Evolutionary conservation across 2,329 filamentous ascomycete genomes (phyloP).

Genomic region (Grosmannia serpens): DNA sequence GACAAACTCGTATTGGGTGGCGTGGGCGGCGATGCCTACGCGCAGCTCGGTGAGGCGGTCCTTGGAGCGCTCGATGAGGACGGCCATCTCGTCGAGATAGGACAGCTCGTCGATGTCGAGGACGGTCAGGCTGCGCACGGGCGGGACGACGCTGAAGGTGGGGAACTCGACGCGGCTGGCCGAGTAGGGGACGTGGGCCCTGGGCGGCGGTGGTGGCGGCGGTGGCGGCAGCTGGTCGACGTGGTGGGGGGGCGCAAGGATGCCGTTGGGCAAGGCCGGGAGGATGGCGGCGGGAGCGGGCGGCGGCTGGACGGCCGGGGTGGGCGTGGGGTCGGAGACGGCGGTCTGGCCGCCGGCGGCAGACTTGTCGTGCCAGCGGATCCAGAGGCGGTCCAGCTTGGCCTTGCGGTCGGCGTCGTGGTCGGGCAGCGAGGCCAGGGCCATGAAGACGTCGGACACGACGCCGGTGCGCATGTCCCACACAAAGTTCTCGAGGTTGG

Average conservation of each 20-base stretch:
- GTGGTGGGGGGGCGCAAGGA: constrained; percentile 5
- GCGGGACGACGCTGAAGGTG: constrained; percentile 66
- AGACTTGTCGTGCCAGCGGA: constrained; percentile 72
- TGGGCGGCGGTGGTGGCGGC: constrained; percentile 17
- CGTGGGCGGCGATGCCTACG: constrained; percentile 54
- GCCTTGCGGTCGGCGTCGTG: constrained; percentile 45
- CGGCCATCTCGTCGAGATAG: constrained; percentile 72
- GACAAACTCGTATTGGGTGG: constrained; percentile 37
- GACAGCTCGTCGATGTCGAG: constrained; percentile 74
- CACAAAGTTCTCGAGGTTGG: constrained; percentile 68
- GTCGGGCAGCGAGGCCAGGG: constrained; percentile 59
- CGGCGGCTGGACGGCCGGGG: not conserved
- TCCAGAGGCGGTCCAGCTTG: constrained; percentile 63
- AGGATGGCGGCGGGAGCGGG: not conserved
- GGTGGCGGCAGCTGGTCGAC: constrained; percentile 19
- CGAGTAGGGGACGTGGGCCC: constrained; percentile 32
- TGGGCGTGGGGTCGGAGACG: not conserved
- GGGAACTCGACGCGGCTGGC: constrained; percentile 61
- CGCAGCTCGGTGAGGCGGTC: constrained; percentile 57
- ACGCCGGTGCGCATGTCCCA: constrained; percentile 89
- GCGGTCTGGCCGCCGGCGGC: constrained; percentile 23
- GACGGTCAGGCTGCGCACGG: constrained; percentile 63
- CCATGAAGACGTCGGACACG: constrained; percentile 68
- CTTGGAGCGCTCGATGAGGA: constrained; percentile 61
- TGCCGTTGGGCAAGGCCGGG: not conserved